phyloP scores from a whole-genome alignment of 805 yeast genomes.

The Metschnikowia henanensis region DNA sequence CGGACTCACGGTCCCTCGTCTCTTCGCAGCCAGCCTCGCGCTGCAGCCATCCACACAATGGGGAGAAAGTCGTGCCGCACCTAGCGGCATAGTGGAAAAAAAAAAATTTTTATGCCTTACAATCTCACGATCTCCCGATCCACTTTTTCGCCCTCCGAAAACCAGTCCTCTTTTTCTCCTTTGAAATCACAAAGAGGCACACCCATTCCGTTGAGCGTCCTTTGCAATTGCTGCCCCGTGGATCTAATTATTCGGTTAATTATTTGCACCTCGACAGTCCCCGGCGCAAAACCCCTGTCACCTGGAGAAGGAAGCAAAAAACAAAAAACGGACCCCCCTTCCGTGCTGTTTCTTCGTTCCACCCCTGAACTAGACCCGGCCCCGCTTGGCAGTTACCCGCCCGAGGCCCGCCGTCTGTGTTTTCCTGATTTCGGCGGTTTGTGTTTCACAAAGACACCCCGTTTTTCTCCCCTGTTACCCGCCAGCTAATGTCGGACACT shows the following conservation, averaged over 20 bases:
- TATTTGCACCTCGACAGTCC: slow-evolving; percentile 10
- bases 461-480: background rate
- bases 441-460: background rate
- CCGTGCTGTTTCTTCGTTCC: background rate
- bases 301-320: background rate
- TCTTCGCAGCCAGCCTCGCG: slow-evolving; percentile 1
- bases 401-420: background rate
- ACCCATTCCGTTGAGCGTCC: background rate
- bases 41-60: background rate
- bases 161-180: slow-evolving; percentile 1
- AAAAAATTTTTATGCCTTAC: slow-evolving; percentile 9
- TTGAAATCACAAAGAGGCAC: background rate
- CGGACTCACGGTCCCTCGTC: no score
- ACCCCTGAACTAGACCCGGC: no score
- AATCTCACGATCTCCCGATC: slow-evolving; percentile 8
- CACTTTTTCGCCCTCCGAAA: slow-evolving; percentile 5
- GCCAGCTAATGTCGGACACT: slow-evolving; percentile 12
- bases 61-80: slow-evolving; percentile 9
- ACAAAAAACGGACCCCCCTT: background rate
- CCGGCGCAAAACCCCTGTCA: slow-evolving; percentile 4
- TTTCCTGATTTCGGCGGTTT: background rate
- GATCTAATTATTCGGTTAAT: slow-evolving; percentile 17
- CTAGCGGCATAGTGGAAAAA: slow-evolving; percentile 6
- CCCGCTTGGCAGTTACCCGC: no score
- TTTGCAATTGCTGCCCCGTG: slow-evolving; percentile 12